These are phyloP conservation scores for Stellera chamaejasme DNA, from an alignment of 345 rosid species.

Conservation along the genomic window DNA sequence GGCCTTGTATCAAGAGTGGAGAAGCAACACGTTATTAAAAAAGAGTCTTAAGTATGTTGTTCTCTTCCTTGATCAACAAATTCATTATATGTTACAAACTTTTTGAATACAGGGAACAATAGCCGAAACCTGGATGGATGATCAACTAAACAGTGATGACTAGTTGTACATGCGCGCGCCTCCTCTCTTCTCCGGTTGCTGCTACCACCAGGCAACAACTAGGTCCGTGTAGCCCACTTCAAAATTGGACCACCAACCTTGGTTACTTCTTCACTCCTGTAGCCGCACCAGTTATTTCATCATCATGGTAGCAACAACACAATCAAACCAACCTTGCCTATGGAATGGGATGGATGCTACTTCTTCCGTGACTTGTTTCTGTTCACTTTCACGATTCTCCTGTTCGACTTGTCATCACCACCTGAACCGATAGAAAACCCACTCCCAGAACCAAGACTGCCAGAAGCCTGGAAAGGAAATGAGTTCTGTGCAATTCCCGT, in stretches of 20 bases:
- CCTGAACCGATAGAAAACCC: conserved; percentile 78
- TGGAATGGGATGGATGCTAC: conserved; percentile 13
- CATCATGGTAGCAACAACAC: no score
- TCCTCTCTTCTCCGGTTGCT: no score
- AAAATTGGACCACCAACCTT: no score
- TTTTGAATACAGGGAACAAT: conserved; percentile 8
- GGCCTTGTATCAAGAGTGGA: no score
- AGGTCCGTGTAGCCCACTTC: no score
- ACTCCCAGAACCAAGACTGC: conserved; percentile 56
- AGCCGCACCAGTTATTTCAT: no score
- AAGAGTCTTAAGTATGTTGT: not conserved
- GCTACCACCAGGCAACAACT: no score
- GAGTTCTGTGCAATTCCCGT: conserved; percentile 31
- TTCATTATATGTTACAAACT: conserved; percentile 25
- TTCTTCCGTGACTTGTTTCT: conserved; percentile 36
- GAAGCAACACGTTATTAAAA: no score
- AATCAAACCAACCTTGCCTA: not conserved
- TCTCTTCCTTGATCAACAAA: not conserved
- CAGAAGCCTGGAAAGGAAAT: conserved; percentile 56
- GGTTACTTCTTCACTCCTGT: no score
- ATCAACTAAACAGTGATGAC: no score
- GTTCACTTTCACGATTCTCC: conserved; percentile 44
- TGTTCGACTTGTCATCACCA: conserved; percentile 58
- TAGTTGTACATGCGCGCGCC: no score
- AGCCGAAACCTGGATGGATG: not conserved